Conservation (phyloP, 345 rosid genomes). For the Physaria fendleri region DNA sequence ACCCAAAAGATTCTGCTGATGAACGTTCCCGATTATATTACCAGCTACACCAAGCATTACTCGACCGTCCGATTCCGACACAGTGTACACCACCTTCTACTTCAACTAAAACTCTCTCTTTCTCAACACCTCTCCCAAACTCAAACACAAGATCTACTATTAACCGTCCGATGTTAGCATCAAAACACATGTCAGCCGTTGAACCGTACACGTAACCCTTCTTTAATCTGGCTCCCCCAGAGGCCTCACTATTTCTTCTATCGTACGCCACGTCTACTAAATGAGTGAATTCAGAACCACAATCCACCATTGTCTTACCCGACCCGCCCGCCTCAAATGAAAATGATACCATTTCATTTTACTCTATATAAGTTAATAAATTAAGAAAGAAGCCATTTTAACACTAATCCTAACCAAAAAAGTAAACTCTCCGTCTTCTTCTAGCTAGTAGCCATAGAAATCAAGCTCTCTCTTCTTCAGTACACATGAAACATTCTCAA, state of each 20-base stretch:
- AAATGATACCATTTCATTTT: too few species aligned
- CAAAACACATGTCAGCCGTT: constrained; percentile 74
- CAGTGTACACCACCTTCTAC: constrained; percentile 74
- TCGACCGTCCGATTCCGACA: constrained; percentile 64
- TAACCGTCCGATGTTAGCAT: constrained; percentile 46
- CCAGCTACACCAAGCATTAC: constrained; percentile 64
- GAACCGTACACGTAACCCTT: constrained; percentile 55
- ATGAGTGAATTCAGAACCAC: constrained; percentile 84
- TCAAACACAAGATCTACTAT: constrained; percentile 65
- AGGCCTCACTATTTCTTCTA: constrained; percentile 43
- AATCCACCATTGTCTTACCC: constrained; percentile 86
- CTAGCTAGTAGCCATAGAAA: constrained; percentile 36
- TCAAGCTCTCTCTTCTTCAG: constrained; percentile 63
- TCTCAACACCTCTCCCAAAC: constrained; percentile 59
- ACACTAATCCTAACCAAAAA: too few species aligned
- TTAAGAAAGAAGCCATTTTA: too few species aligned
- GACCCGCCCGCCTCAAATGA: constrained; percentile 75
- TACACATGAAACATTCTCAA: constrained; percentile 43
- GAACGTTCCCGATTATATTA: constrained; percentile 80
- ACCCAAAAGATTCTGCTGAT: constrained; percentile 87
- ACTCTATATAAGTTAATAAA: too few species aligned
- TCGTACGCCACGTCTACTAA: constrained; percentile 75
- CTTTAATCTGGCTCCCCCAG: constrained; percentile 59
- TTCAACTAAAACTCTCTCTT: constrained; percentile 40
- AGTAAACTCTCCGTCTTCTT: too few species aligned